Conservation (phyloP, 1,284 basidiomycete species). For the Termitomyces sp. region DNA sequence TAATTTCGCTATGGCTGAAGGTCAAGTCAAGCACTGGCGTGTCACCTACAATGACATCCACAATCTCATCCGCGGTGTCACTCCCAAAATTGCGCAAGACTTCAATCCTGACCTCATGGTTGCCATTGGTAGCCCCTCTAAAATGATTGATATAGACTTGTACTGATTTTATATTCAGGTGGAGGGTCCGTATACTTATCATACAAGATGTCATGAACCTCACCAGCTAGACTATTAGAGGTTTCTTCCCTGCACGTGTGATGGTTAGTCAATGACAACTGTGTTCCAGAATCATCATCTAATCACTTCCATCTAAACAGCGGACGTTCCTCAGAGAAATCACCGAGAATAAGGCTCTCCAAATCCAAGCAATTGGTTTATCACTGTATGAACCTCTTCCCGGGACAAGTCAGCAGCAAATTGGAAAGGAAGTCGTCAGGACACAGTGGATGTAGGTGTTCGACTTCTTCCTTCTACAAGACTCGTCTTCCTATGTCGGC, state of each 20-base stretch:
- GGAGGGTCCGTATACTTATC: conserved; percentile 61
- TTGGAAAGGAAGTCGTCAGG: conserved; percentile 81
- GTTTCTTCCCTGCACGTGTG: conserved; percentile 92
- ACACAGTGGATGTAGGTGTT: conserved; percentile 88
- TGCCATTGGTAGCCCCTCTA: conserved; percentile 60
- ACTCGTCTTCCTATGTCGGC: conserved; percentile 26
- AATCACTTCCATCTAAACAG: conserved; percentile 28
- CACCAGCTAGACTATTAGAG: conserved; percentile 40
- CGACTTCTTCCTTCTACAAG: conserved; percentile 15
- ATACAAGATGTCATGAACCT: neutral
- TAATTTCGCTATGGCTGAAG: conserved; percentile 27
- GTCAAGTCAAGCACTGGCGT: conserved; percentile 55
- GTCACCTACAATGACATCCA: conserved; percentile 85
- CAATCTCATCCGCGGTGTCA: conserved; percentile 64
- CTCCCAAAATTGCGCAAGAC: conserved; percentile 53
- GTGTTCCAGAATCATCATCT: neutral
- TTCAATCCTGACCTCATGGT: conserved; percentile 79
- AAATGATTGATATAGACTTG: conserved; percentile 3
- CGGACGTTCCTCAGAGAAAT: conserved; percentile 83
- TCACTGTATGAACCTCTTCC: conserved; percentile 87
- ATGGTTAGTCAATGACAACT: conserved; percentile 45
- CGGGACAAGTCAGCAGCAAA: conserved; percentile 68
- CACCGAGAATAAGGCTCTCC: conserved; percentile 72
- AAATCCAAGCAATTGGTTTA: conserved; percentile 89
- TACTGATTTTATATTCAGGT: conserved; percentile 36